Evolutionary conservation across 2,329 filamentous ascomycete species (phyloP), one percentile per base, ranked within the genome.

Genomic region (Metarhizium humberi): DNA sequence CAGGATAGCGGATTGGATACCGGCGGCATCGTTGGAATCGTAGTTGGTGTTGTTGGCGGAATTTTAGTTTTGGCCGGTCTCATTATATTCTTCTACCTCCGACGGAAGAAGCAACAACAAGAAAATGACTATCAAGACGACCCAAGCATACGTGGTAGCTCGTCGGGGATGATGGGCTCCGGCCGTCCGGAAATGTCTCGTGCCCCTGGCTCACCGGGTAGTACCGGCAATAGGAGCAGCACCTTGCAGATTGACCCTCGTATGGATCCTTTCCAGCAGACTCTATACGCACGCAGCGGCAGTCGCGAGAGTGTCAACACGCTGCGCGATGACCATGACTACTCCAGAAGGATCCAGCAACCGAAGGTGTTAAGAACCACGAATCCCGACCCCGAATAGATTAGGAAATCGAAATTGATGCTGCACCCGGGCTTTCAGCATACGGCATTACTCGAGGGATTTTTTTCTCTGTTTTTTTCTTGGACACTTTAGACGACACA

Each of bases 241-340:
- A 72, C 73, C 48, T 66, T 85, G 53, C 78, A 80, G 8, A 77
- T 84, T 54, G 83, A 86, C 63, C 83, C 83, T 36, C 75, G 83
- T 48, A 78, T 86, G 72, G 79, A 86, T 62, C 82, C 82, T 0
- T 84, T 80, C 58, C 76, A 79, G 50, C 74, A 76, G 40, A 78
- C 77, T 18, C 70, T 84, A 13, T 86, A 85, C 64, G 71, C 73
- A 47, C 74, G 78, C 30, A 83, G 77, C 61, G 79, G 78, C 65
- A 85, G 82, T 61, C 77, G 78, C 58, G 82, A 86, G 65, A 86
- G 82, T 64, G 70, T 86, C 63, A 80, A 80, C 60, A 85, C 82
- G 1, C 69, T 86, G 5, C 79, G 79, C 55, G 83, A 86, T 63
- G 81, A 86, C 58, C 81, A 83, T 56, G 83, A 86, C 60, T 86